Percentiles rank a stretch among this genome's conserved stretches.
Evolutionary conservation across 495 filamentous ascomycete genomes (phyloP).

Genomic region (Paragyromitra xinjiangensis): DNA sequence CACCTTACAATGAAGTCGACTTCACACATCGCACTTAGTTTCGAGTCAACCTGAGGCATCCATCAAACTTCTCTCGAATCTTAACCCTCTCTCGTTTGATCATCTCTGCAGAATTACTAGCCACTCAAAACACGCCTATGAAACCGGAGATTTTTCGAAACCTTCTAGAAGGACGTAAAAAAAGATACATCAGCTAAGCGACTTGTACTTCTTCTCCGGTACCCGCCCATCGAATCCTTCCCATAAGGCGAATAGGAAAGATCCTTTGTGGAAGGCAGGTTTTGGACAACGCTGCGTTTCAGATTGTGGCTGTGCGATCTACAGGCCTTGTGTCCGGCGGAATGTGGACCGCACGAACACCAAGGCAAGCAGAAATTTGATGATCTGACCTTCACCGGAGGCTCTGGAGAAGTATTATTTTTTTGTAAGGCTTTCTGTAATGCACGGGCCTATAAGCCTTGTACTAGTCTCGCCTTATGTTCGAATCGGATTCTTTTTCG

Average conservation of each 20-base stretch:
- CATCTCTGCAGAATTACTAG: background rate
- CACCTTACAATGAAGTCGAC: constrained; percentile 25
- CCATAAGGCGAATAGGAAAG: background rate
- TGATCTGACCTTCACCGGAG: constrained; percentile 24
- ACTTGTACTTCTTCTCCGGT: background rate
- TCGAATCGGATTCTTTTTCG: background rate
- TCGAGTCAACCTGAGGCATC: constrained; percentile 27
- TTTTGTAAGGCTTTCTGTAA: background rate
- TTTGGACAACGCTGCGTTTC: constrained; percentile 3
- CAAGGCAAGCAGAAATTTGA: background rate
- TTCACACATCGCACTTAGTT: constrained; percentile 25
- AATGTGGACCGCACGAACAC: background rate
- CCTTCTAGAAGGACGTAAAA: constrained; percentile 19
- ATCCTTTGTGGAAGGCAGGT: background rate
- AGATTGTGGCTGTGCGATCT: constrained; percentile 32
- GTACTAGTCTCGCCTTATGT: background rate
- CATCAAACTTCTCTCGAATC: constrained; percentile 17
- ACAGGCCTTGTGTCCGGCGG: background rate
- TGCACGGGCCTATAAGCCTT: background rate
- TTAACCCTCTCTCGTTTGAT: background rate
- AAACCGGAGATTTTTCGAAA: constrained; percentile 7
- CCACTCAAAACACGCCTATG: constrained; percentile 5
- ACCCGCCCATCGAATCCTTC: no score
- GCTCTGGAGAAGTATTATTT: constrained; percentile 10
- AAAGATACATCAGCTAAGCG: constrained; percentile 7